These are phyloP conservation scores for Bolboschoenus planiculmis DNA, from an alignment of 176 grass and related monocot genomes.

Conservation along the genomic window DNA sequence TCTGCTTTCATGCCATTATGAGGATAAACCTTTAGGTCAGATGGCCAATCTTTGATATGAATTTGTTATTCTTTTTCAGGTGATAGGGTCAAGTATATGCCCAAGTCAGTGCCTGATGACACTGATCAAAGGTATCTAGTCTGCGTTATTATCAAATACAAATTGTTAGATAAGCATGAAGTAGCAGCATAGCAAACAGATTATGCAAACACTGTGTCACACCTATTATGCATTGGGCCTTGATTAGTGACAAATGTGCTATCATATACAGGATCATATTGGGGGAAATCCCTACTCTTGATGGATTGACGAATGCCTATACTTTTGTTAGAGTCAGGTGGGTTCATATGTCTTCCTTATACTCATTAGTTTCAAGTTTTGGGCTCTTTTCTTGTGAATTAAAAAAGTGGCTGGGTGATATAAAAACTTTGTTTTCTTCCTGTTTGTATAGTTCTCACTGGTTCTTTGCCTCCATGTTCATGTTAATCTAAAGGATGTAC, in stretches of 20 bases:
- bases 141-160: slow-evolving; percentile 1
- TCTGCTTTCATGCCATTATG: background rate
- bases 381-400: slow-evolving; percentile 9
- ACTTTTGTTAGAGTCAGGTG: slow-evolving; percentile 86
- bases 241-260: slow-evolving; percentile 51
- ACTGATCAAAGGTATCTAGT: slow-evolving; percentile 54
- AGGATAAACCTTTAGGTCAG: slow-evolving; percentile 10
- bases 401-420: background rate
- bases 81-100: slow-evolving; percentile 80
- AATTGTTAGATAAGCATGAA: background rate
- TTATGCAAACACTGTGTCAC: slow-evolving; percentile 1
- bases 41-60: slow-evolving; percentile 10
- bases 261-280: slow-evolving; percentile 75
- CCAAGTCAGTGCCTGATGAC: slow-evolving; percentile 36
- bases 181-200: background rate
- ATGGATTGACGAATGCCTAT: slow-evolving; percentile 88
- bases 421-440: background rate
- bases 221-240: slow-evolving; percentile 31
- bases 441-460: background rate
- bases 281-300: slow-evolving; percentile 84
- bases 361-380: slow-evolving; percentile 16
- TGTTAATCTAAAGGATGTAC: background rate
- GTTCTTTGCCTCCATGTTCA: background rate
- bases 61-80: slow-evolving; percentile 51
- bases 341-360: slow-evolving; percentile 45